Evolutionary conservation across 805 yeast species (phyloP), one percentile per base, ranked within the genome.

Genomic region (Yarrowia hollandica): DNA sequence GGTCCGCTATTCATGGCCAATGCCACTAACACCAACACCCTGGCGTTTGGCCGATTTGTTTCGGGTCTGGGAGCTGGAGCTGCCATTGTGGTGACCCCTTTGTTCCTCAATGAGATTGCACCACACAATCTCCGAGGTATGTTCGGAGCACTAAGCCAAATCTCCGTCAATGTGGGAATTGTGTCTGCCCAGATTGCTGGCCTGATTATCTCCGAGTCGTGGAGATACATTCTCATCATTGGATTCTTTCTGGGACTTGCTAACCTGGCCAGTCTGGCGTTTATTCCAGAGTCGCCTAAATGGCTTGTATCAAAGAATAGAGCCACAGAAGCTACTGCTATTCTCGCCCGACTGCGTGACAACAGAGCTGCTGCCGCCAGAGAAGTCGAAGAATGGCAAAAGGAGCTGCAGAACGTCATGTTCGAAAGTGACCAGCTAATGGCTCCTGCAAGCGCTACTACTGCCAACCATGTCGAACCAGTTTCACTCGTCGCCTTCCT

Each of bases 61-160:
- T 81, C 88, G 16, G 99, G 99, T 0, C 50, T 90, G 1, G 96
- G 88, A 1, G 95, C 97, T 7, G 99, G 99, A 4, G 77, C 84
- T 11, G 85, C 92, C 0, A 79, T 94, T 60, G 98, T 94, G 3
- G 83, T 88, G 15, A 86, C 90, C 0, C 96, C 98, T 0, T 71
- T 94, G 62, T 84, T 82, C 64, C 82, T 94, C 65, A 86, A 84
- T 68, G 96, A 90, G 71, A 79, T 90, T 10, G 76, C 94, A 7
- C 97, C 97, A 0, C 71, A 77, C 1, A 75, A 75, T 4, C 72
- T 80, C 62, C 81, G 86, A 50, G 98, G 98, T 0, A 72, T 84
- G 14, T 76, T 94, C 60, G 99, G 99, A 0, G 81, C 96, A 15
- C 84, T 89, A 88, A 88, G 87, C 63, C 99, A 94, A 73, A 86